These are phyloP conservation scores for Aspergillus intermedius DNA, from an alignment of 2,329 filamentous ascomycete genomes.

Conservation along the genomic window DNA sequence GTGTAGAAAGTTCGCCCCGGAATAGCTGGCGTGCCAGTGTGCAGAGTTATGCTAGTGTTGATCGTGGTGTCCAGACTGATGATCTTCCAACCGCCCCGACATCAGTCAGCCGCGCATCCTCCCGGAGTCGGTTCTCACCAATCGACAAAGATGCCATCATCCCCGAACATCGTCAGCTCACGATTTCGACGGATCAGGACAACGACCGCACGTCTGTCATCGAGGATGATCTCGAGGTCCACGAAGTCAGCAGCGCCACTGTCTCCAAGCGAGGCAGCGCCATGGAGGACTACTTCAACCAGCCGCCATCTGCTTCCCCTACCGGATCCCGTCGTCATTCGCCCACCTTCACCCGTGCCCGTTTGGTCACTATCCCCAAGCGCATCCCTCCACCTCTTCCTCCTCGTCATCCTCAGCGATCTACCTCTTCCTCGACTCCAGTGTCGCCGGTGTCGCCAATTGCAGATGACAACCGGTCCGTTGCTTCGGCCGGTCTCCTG, in stretches of 20 bases:
- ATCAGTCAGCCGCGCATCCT: slow-evolving; percentile 29
- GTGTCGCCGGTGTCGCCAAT: slow-evolving; percentile 19
- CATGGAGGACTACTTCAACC: slow-evolving; percentile 14
- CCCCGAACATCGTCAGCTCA: slow-evolving; percentile 10
- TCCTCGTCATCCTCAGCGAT: slow-evolving; percentile 63
- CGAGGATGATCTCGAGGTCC: slow-evolving; percentile 28
- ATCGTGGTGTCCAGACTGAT: slow-evolving; percentile 64
- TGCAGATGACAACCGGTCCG: slow-evolving; percentile 15
- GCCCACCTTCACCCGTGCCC: slow-evolving; percentile 66
- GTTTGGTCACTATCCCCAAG: slow-evolving; percentile 79
- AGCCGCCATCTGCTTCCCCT: slow-evolving; percentile 37
- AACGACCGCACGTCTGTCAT: slow-evolving; percentile 8
- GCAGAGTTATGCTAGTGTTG: slow-evolving; percentile 52
- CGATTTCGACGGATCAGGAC: slow-evolving; percentile 6
- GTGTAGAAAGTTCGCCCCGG: slow-evolving; percentile 56
- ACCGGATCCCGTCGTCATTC: slow-evolving; percentile 56
- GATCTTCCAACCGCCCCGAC: slow-evolving; percentile 36
- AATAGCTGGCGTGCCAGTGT: slow-evolving; percentile 67
- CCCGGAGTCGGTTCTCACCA: slow-evolving; percentile 19
- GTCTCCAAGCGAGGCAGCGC: slow-evolving; percentile 41
- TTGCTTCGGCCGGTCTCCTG: slow-evolving; percentile 15
- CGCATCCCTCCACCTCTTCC: slow-evolving; percentile 65
- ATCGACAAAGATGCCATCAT: slow-evolving; percentile 16
- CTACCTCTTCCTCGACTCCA: slow-evolving; percentile 19
- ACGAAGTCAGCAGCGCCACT: slow-evolving; percentile 49